Conservation (phyloP, 345 rosid genomes). For the Brassica nigra region DNA sequence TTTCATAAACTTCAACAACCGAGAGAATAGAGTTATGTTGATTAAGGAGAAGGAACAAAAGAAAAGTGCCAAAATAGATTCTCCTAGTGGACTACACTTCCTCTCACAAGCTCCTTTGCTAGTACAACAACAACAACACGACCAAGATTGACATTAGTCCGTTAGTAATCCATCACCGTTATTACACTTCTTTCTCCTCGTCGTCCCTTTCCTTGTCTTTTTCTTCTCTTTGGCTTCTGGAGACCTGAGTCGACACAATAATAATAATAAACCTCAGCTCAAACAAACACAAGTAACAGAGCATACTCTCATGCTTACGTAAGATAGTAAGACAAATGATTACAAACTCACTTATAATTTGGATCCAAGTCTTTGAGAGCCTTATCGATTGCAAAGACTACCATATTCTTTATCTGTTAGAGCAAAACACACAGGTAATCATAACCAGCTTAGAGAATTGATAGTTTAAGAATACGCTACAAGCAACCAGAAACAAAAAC, state of each 20-base stretch:
- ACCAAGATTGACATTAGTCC: neutral
- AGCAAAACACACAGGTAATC: neutral
- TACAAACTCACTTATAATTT: constrained; percentile 8
- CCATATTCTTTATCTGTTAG: constrained; percentile 41
- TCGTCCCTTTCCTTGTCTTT: neutral
- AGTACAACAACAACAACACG: neutral
- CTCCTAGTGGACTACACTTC: neutral
- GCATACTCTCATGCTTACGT: neutral
- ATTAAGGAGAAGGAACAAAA: neutral
- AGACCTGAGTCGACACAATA: constrained; percentile 11
- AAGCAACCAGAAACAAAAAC: neutral
- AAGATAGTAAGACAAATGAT: neutral
- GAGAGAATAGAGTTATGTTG: neutral
- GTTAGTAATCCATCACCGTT: neutral
- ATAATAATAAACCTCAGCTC: neutral
- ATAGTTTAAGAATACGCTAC: too few species aligned
- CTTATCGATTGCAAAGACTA: constrained; percentile 16
- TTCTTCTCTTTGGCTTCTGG: neutral
- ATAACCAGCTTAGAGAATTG: neutral
- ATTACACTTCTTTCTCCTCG: neutral
- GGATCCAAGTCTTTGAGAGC: constrained; percentile 24
- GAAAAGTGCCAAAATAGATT: neutral
- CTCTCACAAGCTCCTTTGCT: neutral
- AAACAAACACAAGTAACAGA: neutral
- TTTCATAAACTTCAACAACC: neutral